These are phyloP conservation scores for Rosa rugosa DNA, from an alignment of 306 rosid species.

Conservation along the genomic window DNA sequence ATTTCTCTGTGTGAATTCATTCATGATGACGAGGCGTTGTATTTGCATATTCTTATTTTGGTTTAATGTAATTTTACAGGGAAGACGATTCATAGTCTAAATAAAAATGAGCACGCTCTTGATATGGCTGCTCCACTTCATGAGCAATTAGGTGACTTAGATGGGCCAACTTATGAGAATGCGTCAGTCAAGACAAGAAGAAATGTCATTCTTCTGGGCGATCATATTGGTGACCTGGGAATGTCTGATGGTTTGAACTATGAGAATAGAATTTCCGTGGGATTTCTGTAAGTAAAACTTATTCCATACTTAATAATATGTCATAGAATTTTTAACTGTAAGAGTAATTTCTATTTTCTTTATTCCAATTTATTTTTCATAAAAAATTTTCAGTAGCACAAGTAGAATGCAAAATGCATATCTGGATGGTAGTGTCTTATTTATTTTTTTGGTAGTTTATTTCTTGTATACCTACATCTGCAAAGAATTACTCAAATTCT, in stretches of 20 bases:
- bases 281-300: constrained; percentile 70
- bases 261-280: constrained; percentile 75
- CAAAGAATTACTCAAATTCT: neutral
- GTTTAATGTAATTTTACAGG: constrained; percentile 46
- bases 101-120: constrained; percentile 93
- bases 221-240: constrained; percentile 86
- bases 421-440: neutral
- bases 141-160: constrained; percentile 59
- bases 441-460: neutral
- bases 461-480: neutral
- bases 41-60: constrained; percentile 12
- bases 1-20: neutral
- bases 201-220: constrained; percentile 92
- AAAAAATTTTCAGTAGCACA: neutral
- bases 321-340: neutral
- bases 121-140: constrained; percentile 92
- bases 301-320: neutral
- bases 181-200: constrained; percentile 66
- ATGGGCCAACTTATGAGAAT: constrained; percentile 49
- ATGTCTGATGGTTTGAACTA: constrained; percentile 94
- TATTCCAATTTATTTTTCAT: neutral
- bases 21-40: neutral
- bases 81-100: constrained; percentile 82
- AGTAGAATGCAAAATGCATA: constrained; percentile 3
- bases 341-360: constrained; percentile 1